These are phyloP conservation scores for Alloascoidea hylecoeti DNA, from an alignment of 805 yeast genomes.

Conservation along the genomic window DNA sequence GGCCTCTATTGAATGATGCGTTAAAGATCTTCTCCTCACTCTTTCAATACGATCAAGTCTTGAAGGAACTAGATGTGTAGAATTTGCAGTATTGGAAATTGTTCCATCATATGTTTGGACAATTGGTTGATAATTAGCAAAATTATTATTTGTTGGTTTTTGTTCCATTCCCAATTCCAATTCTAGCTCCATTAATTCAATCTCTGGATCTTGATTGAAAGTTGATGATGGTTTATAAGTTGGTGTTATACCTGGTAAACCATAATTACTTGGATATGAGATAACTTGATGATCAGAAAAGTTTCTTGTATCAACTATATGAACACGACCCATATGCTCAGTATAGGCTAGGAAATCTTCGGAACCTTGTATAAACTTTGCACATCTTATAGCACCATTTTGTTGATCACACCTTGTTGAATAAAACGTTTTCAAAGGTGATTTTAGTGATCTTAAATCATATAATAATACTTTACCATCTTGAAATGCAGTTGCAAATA, in stretches of 20 bases:
- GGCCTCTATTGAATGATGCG: no score
- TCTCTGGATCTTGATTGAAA: constrained; percentile 2
- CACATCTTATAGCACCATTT: constrained; percentile 55
- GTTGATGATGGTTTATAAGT: neutral
- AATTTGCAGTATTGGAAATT: no score
- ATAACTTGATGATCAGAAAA: constrained; percentile 58
- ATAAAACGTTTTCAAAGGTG: constrained; percentile 26
- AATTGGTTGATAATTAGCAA: no score
- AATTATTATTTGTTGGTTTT: no score
- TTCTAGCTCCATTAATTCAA: neutral
- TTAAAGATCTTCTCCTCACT: no score
- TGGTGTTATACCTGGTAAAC: neutral
- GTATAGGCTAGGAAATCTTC: constrained; percentile 66
- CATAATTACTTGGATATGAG: neutral
- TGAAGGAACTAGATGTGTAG: no score
- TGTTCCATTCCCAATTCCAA: no score
- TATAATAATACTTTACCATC: constrained; percentile 70
- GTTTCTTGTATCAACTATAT: constrained; percentile 67
- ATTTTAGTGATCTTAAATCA: constrained; percentile 55
- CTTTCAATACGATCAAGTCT: no score
- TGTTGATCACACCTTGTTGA: constrained; percentile 25
- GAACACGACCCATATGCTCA: constrained; percentile 83
- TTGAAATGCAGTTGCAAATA: constrained; percentile 73
- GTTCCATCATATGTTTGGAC: no score
- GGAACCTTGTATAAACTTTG: constrained; percentile 46